phyloP scores from a whole-genome alignment of 2,329 filamentous ascomycete genomes.

The Conoideocrella luteorostrata region DNA sequence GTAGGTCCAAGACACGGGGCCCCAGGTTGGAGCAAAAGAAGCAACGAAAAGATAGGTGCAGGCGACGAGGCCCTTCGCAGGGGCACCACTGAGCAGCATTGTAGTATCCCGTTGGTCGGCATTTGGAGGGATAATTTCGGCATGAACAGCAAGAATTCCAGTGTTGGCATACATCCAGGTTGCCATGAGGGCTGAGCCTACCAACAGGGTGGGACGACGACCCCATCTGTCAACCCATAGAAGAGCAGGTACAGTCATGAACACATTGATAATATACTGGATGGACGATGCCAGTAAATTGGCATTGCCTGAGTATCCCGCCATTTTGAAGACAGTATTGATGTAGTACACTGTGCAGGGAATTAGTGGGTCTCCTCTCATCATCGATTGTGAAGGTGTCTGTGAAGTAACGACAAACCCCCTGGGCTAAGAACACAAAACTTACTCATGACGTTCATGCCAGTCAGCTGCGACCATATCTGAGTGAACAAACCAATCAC shows the following conservation, averaged over 20 bases:
- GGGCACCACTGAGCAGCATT: slow-evolving; percentile 36
- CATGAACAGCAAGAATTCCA: slow-evolving; percentile 43
- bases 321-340: slow-evolving; percentile 33
- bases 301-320: slow-evolving; percentile 36
- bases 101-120: slow-evolving; percentile 40
- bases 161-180: slow-evolving; percentile 51
- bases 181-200: slow-evolving; percentile 61
- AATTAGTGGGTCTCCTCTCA: no score
- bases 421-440: no score
- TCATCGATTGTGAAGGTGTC: no score
- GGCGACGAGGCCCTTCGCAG: slow-evolving; percentile 57
- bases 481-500: slow-evolving; percentile 45
- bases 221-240: slow-evolving; percentile 72
- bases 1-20: slow-evolving; percentile 49
- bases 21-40: slow-evolving; percentile 38
- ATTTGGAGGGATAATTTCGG: slow-evolving; percentile 35
- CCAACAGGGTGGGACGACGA: slow-evolving; percentile 60
- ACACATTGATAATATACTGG: slow-evolving; percentile 67
- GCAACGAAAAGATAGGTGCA: slow-evolving; percentile 61
- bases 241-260: slow-evolving; percentile 71
- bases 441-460: slow-evolving; percentile 54
- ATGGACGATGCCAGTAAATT: slow-evolving; percentile 50
- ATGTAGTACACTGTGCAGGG: slow-evolving; percentile 54
- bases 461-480: slow-evolving; percentile 50
- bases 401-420: no score